Evolutionary conservation across 1,284 basidiomycete genomes (phyloP), one percentile per base, ranked within the genome.

Genomic region (Porodaedalea pini): DNA sequence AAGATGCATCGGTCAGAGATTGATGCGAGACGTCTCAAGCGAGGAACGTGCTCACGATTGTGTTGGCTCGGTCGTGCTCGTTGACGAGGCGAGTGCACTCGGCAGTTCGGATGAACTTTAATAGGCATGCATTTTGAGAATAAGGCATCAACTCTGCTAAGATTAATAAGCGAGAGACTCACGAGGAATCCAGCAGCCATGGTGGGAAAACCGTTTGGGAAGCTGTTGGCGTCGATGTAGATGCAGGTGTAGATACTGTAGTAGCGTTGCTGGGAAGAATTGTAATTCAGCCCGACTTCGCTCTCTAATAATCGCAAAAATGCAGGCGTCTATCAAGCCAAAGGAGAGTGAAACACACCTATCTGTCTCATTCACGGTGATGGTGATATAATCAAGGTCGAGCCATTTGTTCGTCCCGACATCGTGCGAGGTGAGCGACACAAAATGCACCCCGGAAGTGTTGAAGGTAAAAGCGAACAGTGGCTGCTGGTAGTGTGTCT

Each of bases 371-470:
- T 59, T 51, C 37, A 55, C 49, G 2, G 66, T 63, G 56, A 70
- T 63, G 6, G 64, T 64, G 57, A 70, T 61, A 54, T 62, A 70
- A 61, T 70, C 68, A 8, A 70, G 39, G 44, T 70, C 68, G 31
- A 70, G 56, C 68, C 68, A 70, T 36, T 52, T 34, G 21, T 61
- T 64, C 37, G 43, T 39, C 6, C 60, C 57, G 47, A 39, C 51
- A 36, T 63, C 57, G 32, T 57, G 43, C 13, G 64, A 63, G 34
- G 59, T 61, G 44, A 67, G 43, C 25, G 60, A 63, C 45, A 69
- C 61, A 36, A 64, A 61, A 51, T 69, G 67, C 19, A 52, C 19
- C 4, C 48, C 51, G 34, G 57, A 44, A 21, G 32, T 39, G 41
- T 59, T 49, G 49, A 68, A 66, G 6, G 59, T 44, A 56, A 60